Evolutionary conservation across 495 filamentous ascomycete genomes (phyloP).

Genomic region (Podospora conica): DNA sequence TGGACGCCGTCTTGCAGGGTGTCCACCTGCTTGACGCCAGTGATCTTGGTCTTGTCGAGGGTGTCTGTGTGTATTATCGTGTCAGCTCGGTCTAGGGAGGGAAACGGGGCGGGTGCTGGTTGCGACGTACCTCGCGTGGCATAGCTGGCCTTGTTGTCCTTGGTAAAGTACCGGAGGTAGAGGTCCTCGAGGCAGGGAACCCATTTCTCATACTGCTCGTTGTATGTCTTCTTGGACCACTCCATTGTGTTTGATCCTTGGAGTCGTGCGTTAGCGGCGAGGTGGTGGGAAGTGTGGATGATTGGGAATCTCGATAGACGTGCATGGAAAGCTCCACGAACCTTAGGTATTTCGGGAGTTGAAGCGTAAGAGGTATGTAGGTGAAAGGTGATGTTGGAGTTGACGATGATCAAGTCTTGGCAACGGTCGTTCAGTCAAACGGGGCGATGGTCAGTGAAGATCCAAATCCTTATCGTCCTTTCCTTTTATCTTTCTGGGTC

Average conservation of each 20-base stretch:
- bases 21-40: conserved; percentile 53
- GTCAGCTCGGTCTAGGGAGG: neutral
- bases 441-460: neutral
- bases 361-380: neutral
- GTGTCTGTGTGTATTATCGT: conserved; percentile 38
- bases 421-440: neutral
- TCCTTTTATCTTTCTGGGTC: neutral
- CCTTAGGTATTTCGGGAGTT: neutral
- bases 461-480: neutral
- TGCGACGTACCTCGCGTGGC: conserved; percentile 46
- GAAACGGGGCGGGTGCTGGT: neutral
- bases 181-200: conserved; percentile 70
- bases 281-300: neutral
- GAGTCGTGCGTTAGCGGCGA: neutral
- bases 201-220: conserved; percentile 64
- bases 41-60: conserved; percentile 61
- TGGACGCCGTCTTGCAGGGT: conserved; percentile 58
- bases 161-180: conserved; percentile 63
- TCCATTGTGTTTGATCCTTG: conserved; percentile 31
- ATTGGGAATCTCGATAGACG: neutral
- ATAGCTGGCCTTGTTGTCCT: conserved; percentile 67
- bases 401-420: neutral
- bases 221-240: conserved; percentile 53
- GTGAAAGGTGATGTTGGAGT: neutral
- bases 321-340: neutral